Conservation (phyloP, 2,329 filamentous ascomycete genomes). For the Curvularia sp. region DNA sequence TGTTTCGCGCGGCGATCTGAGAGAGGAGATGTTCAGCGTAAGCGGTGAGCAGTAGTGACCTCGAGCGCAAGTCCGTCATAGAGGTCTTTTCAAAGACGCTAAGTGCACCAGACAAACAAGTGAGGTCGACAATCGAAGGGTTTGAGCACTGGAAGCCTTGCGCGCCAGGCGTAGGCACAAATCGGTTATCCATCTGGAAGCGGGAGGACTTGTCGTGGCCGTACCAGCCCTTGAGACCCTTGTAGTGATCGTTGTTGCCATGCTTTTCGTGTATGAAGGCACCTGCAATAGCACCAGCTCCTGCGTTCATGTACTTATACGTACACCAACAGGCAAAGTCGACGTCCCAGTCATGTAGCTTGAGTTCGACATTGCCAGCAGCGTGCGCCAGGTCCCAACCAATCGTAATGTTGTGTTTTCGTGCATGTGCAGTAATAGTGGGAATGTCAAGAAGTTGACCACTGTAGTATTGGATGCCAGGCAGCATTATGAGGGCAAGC, state of each 20-base stretch:
- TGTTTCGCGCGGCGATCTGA: conserved; percentile 30
- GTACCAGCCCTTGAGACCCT: conserved; percentile 83
- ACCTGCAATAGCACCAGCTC: conserved; percentile 79
- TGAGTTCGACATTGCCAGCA: conserved; percentile 79
- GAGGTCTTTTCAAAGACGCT: conserved; percentile 75
- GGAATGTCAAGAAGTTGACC: conserved; percentile 86
- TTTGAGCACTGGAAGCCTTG: conserved; percentile 86
- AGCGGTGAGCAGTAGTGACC: conserved; percentile 74
- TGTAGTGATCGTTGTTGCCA: conserved; percentile 66
- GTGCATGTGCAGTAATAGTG: conserved; percentile 78
- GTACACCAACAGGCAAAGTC: conserved; percentile 94
- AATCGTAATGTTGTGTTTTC: conserved; percentile 71
- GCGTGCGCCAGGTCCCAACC: conserved; percentile 91
- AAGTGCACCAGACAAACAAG: conserved; percentile 74
- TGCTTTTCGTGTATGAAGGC: conserved; percentile 81
- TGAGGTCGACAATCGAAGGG: conserved; percentile 79
- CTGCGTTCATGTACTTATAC: conserved; percentile 92
- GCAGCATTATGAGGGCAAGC: conserved; percentile 78
- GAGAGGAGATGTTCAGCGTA: conserved; percentile 59
- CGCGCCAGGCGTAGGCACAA: conserved; percentile 77
- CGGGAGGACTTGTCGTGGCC: conserved; percentile 77
- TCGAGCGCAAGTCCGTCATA: conserved; percentile 71
- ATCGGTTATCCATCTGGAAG: conserved; percentile 84
- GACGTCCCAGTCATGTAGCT: conserved; percentile 85
- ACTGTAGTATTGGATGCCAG: conserved; percentile 89